Base-by-base conservation (phyloP, 2,329 filamentous ascomycete genomes). In the Periconia sp. region DNA sequence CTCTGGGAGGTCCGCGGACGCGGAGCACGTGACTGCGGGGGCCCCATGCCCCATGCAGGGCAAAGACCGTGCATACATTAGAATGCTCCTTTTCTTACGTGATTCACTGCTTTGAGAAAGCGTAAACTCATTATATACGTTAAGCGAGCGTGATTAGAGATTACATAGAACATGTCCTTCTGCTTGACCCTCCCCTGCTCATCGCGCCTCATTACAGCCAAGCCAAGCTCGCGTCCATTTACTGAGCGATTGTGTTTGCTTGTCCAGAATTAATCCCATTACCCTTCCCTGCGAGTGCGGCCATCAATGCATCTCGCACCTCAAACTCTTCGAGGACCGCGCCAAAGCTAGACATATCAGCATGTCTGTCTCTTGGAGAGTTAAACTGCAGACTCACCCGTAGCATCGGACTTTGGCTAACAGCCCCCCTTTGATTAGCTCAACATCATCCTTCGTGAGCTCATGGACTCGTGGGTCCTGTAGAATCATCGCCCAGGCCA, bases 401-500 rank as follows among this genome's bases (percentile, higher is more conserved):
- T 96, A 96, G 69, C 94, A 97, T 51, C 91, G 82, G 45, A 96
- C 85, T 73, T 96, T 96, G 43, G 80, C 80, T 57, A 82, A 77
- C 43, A 97, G 77, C 44, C 90, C 88, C 36, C 85, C 84, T 36
- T 87, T 84, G 54, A 96, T 77, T 50, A 76, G 79, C 56, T 80
- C 77, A 56, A 96, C 83, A 61, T 96, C 90, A 26, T 82, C 79
- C 37, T 73, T 70, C 12, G 76, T 82, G 53, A 96, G 72, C 54
- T 87, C 83, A 4, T 66, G 65, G 51, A 92, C 84, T 49, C 86
- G 78, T 32, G 52, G 50, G 13, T 71, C 56, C 48, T 78, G 80
- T 50, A 90, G 75, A 36, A 97, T 80, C 72, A 89, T 87, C 36
- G 89, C 87, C 84, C 94, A 92, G 0, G 92, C 92, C 89, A 95